Conservation (phyloP, 176 grass and related monocot species). For the Calamus simplicifolius region DNA sequence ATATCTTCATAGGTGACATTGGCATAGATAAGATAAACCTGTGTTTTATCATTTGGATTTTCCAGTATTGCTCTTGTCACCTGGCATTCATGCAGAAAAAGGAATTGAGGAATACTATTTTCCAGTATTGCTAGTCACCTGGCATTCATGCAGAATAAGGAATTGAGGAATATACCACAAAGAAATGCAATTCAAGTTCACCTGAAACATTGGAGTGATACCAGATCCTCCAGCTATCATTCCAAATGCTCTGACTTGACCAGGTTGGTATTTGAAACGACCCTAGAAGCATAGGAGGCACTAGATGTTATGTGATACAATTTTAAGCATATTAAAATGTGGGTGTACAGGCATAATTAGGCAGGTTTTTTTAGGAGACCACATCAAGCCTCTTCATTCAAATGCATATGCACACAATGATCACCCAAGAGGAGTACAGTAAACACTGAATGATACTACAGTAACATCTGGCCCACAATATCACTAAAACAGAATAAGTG, state of each 20-base stretch:
- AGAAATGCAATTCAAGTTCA: conserved; percentile 19
- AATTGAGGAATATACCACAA: no score
- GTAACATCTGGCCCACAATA: no score
- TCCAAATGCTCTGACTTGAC: conserved; percentile 91
- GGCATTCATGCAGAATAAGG: conserved; percentile 1
- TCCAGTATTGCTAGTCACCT: conserved; percentile 95
- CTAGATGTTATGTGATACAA: neutral
- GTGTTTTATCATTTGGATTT: conserved; percentile 68
- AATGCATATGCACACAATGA: no score
- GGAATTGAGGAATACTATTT: conserved; percentile 17
- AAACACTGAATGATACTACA: no score
- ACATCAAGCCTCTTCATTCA: no score
- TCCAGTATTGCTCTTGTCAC: conserved; percentile 93
- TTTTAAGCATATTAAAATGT: no score
- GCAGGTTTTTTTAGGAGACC: no score
- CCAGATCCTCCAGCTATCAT: conserved; percentile 99
- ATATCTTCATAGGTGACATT: conserved; percentile 93
- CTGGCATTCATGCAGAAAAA: conserved; percentile 22
- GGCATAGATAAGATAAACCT: conserved; percentile 90
- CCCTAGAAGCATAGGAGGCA: conserved; percentile 37
- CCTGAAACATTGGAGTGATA: conserved; percentile 98
- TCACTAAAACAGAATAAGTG: no score
- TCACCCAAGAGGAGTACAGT: no score
- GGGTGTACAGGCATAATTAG: no score
- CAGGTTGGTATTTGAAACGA: conserved; percentile 86